Conservation (phyloP, 2,329 filamentous ascomycete species). For the Tolypocladium inflatum region DNA sequence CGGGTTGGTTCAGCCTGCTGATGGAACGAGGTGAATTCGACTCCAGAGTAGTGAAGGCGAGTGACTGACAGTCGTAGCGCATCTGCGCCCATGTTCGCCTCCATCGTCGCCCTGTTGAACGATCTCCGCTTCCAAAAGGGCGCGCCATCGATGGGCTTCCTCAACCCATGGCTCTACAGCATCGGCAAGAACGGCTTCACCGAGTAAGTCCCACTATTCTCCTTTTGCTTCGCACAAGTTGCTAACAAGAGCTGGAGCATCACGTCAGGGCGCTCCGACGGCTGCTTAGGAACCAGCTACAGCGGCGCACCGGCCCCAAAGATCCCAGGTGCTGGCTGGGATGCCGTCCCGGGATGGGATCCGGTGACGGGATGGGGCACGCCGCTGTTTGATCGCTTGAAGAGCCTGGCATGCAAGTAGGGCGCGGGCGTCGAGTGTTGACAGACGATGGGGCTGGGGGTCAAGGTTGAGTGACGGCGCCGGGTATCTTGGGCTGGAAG, state of each 20-base stretch:
- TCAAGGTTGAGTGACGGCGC: no score
- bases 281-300: constrained; percentile 19
- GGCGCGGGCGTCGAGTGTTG: not conserved
- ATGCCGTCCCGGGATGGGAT: constrained; percentile 6
- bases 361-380: constrained; percentile 8
- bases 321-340: constrained; percentile 8
- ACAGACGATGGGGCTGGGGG: not conserved
- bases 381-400: constrained; percentile 6
- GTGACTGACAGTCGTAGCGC: constrained; percentile 27
- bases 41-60: not conserved
- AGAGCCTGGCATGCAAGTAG: not conserved
- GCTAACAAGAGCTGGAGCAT: constrained; percentile 16
- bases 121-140: constrained; percentile 48
- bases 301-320: constrained; percentile 5
- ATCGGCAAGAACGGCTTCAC: constrained; percentile 20
- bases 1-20: constrained; percentile 12
- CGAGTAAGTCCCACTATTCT: constrained; percentile 17
- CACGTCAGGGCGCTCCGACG: constrained; percentile 20
- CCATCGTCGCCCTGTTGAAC: constrained; percentile 56
- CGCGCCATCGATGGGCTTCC: constrained; percentile 43
- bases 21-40: constrained; percentile 21
- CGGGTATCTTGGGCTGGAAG: not conserved
- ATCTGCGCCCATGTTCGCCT: constrained; percentile 52
- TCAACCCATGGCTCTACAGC: constrained; percentile 53
- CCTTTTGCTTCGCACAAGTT: not conserved